phyloP scores from a whole-genome alignment of 2,329 filamentous ascomycete species.

The Fusarium praegraminearum region DNA sequence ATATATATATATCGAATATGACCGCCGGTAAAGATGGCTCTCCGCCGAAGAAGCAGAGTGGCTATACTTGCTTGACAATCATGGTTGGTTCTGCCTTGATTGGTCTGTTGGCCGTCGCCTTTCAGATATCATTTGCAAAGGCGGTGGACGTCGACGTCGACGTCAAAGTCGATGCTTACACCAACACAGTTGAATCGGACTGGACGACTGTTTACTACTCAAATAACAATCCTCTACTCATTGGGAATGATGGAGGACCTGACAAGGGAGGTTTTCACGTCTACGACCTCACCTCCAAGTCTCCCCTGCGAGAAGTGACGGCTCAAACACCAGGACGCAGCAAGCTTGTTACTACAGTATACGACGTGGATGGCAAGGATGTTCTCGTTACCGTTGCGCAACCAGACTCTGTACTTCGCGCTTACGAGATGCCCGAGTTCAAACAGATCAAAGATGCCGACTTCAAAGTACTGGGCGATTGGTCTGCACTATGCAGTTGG shows the following conservation, averaged over 20 bases:
- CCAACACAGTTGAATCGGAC: conserved; percentile 56
- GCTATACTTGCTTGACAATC: conserved; percentile 16
- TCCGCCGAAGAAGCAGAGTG: conserved; percentile 3
- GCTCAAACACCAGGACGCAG: conserved; percentile 57
- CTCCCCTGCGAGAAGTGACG: conserved; percentile 49
- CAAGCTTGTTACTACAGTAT: conserved; percentile 58
- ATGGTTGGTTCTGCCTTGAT: conserved; percentile 42
- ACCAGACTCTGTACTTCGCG: conserved; percentile 57
- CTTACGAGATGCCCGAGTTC: conserved; percentile 53
- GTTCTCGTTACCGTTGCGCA: conserved; percentile 57
- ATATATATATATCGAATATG: conserved; percentile 10
- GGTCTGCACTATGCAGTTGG: conserved; percentile 62
- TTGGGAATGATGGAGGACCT: conserved; percentile 61
- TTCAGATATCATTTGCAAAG: conserved; percentile 31
- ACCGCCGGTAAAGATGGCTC: conserved; percentile 4
- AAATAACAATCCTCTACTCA: conserved; percentile 50
- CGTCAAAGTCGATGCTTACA: conserved; percentile 52
- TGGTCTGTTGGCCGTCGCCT: conserved; percentile 35
- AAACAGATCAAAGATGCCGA: conserved; percentile 50
- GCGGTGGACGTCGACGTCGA: conserved; percentile 43
- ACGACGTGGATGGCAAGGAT: conserved; percentile 54
- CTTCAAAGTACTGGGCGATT: conserved; percentile 57
- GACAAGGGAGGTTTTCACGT: conserved; percentile 58
- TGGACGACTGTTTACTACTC: conserved; percentile 57
- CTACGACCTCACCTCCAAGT: conserved; percentile 51